Evolutionary conservation across 2,329 filamentous ascomycete genomes (phyloP).

Genomic region (Dactylonectria estremocensis): DNA sequence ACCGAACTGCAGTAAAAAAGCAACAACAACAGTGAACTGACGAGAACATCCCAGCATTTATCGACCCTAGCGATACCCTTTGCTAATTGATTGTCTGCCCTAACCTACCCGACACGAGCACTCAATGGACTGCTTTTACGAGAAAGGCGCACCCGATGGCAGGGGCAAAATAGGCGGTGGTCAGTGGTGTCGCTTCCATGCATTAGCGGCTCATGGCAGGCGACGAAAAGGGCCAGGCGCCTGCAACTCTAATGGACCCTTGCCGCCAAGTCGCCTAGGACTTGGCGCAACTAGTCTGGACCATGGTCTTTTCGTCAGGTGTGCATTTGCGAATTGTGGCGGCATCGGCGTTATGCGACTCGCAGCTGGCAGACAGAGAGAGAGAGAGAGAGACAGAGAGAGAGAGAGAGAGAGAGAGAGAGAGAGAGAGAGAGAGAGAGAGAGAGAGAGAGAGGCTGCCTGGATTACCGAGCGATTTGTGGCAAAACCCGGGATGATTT

Average conservation of each 20-base stretch:
- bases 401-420: background rate
- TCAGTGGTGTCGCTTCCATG: constrained; percentile 42
- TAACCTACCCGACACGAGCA: background rate
- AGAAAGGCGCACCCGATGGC: background rate
- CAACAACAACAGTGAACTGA: background rate
- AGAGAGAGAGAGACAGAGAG: background rate
- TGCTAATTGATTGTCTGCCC: background rate
- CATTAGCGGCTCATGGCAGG: constrained; percentile 40
- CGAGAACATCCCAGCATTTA: constrained; percentile 4
- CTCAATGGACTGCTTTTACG: background rate
- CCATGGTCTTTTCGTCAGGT: constrained; percentile 37
- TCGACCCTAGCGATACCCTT: background rate
- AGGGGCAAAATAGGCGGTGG: constrained; percentile 36
- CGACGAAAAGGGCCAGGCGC: constrained; percentile 35
- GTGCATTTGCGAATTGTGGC: constrained; percentile 29
- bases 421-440: background rate
- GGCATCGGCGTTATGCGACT: constrained; percentile 27
- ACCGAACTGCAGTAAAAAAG: constrained; percentile 1
- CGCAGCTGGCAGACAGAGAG: background rate
- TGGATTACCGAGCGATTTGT: background rate
- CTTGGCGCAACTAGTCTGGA: constrained; percentile 39
- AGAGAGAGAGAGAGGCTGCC: background rate
- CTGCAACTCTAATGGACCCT: constrained; percentile 44
- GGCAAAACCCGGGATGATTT: too few species aligned
- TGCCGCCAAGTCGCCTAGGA: constrained; percentile 38